Evolutionary conservation across 192 early-diverging fungal species (phyloP).

Genomic region (Entomortierella chlamydospora): DNA sequence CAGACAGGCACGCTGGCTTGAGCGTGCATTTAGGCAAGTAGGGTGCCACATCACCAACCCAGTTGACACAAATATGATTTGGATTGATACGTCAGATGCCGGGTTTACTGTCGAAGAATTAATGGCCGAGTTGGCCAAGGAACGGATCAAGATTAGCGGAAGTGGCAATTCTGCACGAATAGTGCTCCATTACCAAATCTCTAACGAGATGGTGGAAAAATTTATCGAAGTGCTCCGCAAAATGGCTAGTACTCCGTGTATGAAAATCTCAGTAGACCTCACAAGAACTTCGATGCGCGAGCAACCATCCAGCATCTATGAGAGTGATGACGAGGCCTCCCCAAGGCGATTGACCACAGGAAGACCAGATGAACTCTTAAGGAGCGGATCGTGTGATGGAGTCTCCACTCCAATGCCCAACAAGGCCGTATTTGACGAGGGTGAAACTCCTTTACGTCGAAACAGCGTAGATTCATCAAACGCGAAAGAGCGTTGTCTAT

Average conservation of each 20-base stretch:
- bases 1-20: conserved; percentile 69
- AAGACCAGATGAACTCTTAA: neutral
- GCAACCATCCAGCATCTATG: conserved; percentile 1
- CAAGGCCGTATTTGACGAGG: neutral
- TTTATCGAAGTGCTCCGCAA: conserved; percentile 53
- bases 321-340: conserved; percentile 5
- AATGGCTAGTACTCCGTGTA: conserved; percentile 20
- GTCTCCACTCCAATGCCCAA: neutral
- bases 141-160: conserved; percentile 68
- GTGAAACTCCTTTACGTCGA: neutral
- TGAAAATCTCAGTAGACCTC: conserved; percentile 28
- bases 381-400: neutral
- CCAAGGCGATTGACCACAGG: no score
- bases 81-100: conserved; percentile 63
- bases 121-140: conserved; percentile 49
- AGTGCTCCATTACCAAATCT: conserved; percentile 79
- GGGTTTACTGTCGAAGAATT: conserved; percentile 64
- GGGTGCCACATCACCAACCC: conserved; percentile 74
- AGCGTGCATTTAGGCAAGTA: conserved; percentile 62
- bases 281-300: conserved; percentile 13
- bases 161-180: conserved; percentile 59
- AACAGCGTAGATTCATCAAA: neutral
- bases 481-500: conserved; percentile 9
- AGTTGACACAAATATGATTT: conserved; percentile 91
- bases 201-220: conserved; percentile 60